Evolutionary conservation across 1,284 basidiomycete species (phyloP).

Genomic region (Waitea zeae): DNA sequence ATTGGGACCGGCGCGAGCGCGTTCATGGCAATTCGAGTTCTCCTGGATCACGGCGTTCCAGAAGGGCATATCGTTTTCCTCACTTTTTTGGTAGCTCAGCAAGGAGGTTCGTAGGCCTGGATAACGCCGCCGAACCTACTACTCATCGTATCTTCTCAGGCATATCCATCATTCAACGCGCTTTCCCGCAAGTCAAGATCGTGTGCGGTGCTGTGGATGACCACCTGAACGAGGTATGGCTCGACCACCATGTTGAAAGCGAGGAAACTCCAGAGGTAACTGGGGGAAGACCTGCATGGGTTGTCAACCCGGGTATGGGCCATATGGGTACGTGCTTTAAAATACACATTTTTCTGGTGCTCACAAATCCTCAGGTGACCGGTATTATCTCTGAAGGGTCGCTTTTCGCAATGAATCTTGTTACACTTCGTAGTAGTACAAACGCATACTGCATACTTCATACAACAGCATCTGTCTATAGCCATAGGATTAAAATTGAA

Average conservation of each 20-base stretch:
- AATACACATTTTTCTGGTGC: no score
- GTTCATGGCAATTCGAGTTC: conserved; percentile 91
- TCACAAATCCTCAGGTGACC: no score
- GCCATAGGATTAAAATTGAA: no score
- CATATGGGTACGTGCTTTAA: conserved; percentile 68
- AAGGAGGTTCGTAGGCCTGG: conserved; percentile 29
- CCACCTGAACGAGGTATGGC: conserved; percentile 53
- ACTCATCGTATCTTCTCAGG: no score
- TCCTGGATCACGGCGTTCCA: conserved; percentile 88
- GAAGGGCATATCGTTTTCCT: conserved; percentile 78
- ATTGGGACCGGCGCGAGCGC: conserved; percentile 92
- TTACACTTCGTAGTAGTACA: no score
- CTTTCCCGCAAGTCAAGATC: conserved; percentile 72
- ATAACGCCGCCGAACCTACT: no score
- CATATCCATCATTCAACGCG: conserved; percentile 55
- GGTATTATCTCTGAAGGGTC: no score
- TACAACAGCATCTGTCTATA: no score
- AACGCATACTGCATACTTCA: no score
- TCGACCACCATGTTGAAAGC: conserved; percentile 23
- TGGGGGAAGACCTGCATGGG: conserved; percentile 46
- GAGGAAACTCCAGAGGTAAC: conserved; percentile 10
- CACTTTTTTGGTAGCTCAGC: conserved; percentile 72
- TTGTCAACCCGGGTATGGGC: conserved; percentile 68
- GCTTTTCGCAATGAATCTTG: no score
- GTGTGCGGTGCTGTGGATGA: conserved; percentile 74